Evolutionary conservation across 345 rosid species (phyloP).

Genomic region (Brassica cretica): DNA sequence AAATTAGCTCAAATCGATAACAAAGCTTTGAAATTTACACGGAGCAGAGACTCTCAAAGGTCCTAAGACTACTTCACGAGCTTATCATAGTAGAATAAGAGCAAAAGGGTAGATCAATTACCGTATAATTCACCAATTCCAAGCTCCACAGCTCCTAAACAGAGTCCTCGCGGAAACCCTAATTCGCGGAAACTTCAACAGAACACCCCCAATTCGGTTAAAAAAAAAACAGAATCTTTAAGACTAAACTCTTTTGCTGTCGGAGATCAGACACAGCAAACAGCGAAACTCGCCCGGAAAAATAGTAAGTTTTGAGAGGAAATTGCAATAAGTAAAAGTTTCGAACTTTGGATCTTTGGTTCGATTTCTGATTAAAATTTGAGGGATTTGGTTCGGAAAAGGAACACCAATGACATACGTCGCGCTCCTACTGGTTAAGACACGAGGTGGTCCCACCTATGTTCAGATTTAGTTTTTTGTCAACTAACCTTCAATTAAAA

Average conservation of each 20-base stretch:
- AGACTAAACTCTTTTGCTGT: conserved; percentile 7
- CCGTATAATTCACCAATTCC: conserved; percentile 28
- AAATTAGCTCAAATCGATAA: conserved; percentile 26
- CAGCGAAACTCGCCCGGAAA: conserved; percentile 15
- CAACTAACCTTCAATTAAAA: conserved; percentile 17
- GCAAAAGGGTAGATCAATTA: conserved; percentile 29
- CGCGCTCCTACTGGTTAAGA: conserved; percentile 12
- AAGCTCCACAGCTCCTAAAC: conserved; percentile 22
- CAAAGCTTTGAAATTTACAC: conserved; percentile 10
- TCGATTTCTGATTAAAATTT: conserved; percentile 25
- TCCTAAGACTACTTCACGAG: conserved; percentile 10
- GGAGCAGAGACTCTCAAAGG: conserved; percentile 8
- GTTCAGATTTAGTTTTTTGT: conserved; percentile 21
- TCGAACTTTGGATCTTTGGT: conserved; percentile 33
- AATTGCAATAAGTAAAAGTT: conserved; percentile 24
- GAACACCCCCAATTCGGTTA: conserved; percentile 12
- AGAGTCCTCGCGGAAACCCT: conserved; percentile 37
- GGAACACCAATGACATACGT: conserved; percentile 24
- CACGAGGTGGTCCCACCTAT: conserved; percentile 30
- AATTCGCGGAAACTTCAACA: conserved; percentile 12
- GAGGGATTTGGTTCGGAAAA: conserved; percentile 40
- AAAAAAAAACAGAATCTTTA: not conserved
- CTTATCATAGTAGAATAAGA: conserved; percentile 14
- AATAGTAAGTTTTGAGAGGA: conserved; percentile 9
- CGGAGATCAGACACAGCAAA: conserved; percentile 35